These are phyloP conservation scores for Trypanosoma boissoni DNA, from an alignment of 208 protist species.

Conservation along the genomic window DNA sequence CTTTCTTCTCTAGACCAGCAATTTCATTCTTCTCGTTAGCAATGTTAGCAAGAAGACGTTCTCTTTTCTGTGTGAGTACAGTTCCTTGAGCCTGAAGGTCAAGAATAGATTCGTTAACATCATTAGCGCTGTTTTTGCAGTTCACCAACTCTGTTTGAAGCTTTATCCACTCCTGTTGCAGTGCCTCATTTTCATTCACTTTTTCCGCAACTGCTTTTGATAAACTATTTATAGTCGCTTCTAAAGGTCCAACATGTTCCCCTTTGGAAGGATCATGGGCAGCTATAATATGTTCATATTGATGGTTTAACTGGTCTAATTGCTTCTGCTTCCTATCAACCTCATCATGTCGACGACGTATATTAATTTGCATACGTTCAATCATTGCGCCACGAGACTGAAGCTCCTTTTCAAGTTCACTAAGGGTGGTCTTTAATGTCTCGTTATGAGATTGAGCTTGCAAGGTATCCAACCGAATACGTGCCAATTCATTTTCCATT, in stretches of 20 bases:
- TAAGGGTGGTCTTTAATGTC: slow-evolving; percentile 79
- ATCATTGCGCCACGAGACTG: slow-evolving; percentile 88
- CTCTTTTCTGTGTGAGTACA: slow-evolving; percentile 89
- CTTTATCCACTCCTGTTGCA: slow-evolving; percentile 95
- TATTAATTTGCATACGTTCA: slow-evolving; percentile 94
- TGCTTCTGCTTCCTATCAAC: slow-evolving; percentile 96
- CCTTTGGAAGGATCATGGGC: slow-evolving; percentile 64
- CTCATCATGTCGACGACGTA: slow-evolving; percentile 93
- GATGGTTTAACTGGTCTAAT: slow-evolving; percentile 94
- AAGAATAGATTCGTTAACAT: slow-evolving; percentile 85
- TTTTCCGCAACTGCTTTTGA: slow-evolving; percentile 90
- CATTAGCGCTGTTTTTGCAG: slow-evolving; percentile 87
- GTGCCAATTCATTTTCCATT: slow-evolving; percentile 95
- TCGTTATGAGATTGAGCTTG: slow-evolving; percentile 93
- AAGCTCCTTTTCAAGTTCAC: slow-evolving; percentile 90
- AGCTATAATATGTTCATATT: slow-evolving; percentile 87
- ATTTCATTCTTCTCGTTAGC: slow-evolving; percentile 79
- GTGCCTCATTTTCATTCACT: slow-evolving; percentile 85
- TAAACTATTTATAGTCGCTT: slow-evolving; percentile 95
- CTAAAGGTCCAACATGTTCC: slow-evolving; percentile 92
- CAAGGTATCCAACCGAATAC: slow-evolving; percentile 93
- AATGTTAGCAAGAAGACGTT: slow-evolving; percentile 80
- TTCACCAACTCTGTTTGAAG: slow-evolving; percentile 94
- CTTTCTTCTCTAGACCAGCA: slow-evolving; percentile 71
- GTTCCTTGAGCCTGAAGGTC: slow-evolving; percentile 83